Evolutionary conservation across 164 flowering plant species (phyloP).

Genomic region (Tetracentron sinense): DNA sequence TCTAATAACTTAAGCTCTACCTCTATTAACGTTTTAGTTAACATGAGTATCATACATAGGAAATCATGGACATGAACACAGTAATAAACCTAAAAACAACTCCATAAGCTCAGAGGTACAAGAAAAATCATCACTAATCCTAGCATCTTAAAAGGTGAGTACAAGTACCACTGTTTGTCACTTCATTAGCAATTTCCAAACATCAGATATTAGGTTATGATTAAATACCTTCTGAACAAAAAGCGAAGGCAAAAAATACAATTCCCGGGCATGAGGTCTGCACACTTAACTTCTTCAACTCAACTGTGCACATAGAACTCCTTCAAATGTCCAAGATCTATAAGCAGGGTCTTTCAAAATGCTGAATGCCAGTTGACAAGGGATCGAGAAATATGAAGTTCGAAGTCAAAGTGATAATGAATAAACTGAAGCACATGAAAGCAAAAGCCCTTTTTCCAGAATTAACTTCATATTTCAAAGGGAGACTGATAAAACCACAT

Average conservation of each 20-base stretch:
- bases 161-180: slow-evolving; percentile 11
- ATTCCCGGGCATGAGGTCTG: slow-evolving; percentile 17
- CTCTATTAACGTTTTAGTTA: not conserved
- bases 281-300: slow-evolving; percentile 16
- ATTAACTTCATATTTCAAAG: not conserved
- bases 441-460: slow-evolving; percentile 3
- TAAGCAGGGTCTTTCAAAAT: not conserved
- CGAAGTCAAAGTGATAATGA: slow-evolving; percentile 6
- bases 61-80: not conserved
- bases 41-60: not conserved
- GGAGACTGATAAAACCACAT: slow-evolving; percentile 3
- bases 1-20: not conserved
- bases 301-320: slow-evolving; percentile 19
- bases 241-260: slow-evolving; percentile 30
- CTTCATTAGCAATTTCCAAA: slow-evolving; percentile 9
- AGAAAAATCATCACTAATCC: slow-evolving; percentile 1
- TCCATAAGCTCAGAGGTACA: not conserved
- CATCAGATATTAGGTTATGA: slow-evolving; percentile 23
- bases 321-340: slow-evolving; percentile 9
- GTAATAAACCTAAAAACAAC: not conserved
- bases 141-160: slow-evolving; percentile 10
- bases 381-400: not conserved
- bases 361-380: not conserved
- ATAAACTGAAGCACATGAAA: slow-evolving; percentile 2
- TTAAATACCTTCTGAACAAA: slow-evolving; percentile 32